A percentile compares a stretch with the other conserved stretches of the same genome.
Conservation (phyloP, 1,284 basidiomycete species). For the Fereydounia khargensis region DNA sequence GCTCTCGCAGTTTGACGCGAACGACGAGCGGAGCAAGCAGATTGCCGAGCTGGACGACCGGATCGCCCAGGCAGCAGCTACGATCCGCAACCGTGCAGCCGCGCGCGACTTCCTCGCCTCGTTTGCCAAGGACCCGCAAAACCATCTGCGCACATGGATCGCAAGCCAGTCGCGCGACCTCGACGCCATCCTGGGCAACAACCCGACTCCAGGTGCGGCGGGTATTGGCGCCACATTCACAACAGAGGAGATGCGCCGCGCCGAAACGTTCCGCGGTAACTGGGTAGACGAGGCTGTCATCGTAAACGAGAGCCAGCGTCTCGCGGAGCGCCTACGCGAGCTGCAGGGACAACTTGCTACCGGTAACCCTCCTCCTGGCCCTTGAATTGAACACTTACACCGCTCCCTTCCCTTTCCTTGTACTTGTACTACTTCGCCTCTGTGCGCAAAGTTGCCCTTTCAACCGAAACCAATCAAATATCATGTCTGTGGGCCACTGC, state of each 20-base stretch:
- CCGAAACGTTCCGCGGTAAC: slow-evolving; percentile 82
- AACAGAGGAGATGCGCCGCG: slow-evolving; percentile 80
- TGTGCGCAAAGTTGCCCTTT: too few species aligned
- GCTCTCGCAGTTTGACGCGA: slow-evolving; percentile 71
- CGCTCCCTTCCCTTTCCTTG: too few species aligned
- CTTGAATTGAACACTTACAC: not conserved
- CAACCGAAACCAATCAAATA: too few species aligned
- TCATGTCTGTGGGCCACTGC: too few species aligned
- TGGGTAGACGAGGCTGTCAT: slow-evolving; percentile 65
- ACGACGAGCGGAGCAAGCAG: slow-evolving; percentile 62
- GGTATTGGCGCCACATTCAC: slow-evolving; percentile 62
- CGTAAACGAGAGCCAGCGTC: slow-evolving; percentile 46
- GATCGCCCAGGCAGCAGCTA: slow-evolving; percentile 58
- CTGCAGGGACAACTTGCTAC: slow-evolving; percentile 31
- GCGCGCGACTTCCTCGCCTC: slow-evolving; percentile 81
- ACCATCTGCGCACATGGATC: slow-evolving; percentile 84
- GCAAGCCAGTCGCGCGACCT: slow-evolving; percentile 86
- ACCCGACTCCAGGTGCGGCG: slow-evolving; percentile 65
- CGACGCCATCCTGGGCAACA: slow-evolving; percentile 72
- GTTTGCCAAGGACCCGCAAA: slow-evolving; percentile 75
- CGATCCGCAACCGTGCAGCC: slow-evolving; percentile 77
- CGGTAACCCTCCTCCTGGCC: slow-evolving; percentile 9
- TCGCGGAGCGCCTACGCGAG: slow-evolving; percentile 48
- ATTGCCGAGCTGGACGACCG: slow-evolving; percentile 75
- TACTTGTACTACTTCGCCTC: too few species aligned